Evolutionary conservation across 805 yeast genomes (phyloP), one percentile per base, ranked within the genome.

Genomic region (Grigorovia yakushimaensis): DNA sequence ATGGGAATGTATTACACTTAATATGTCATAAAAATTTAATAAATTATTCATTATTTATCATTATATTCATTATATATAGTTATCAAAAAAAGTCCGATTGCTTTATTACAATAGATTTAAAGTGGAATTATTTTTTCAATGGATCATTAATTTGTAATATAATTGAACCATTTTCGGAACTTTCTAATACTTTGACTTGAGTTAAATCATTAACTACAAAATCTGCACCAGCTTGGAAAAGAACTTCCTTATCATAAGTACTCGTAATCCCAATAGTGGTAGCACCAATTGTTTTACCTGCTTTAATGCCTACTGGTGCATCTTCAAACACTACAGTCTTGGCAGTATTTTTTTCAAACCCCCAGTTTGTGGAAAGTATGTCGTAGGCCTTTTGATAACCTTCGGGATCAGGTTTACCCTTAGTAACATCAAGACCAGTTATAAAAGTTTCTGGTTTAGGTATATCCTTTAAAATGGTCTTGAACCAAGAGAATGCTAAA

Each of bases 371-470:
- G 48, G 85, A 72, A 54, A 88, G 71, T 51, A 73, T 78, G 46
- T 75, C 78, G 39, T 64, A 56, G 42, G 83, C 85, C 51, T 64
- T 56, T 42, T 71, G 67, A 68, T 84, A 85, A 41, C 93, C 91
- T 68, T 79, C 79, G 7, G 94, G 94, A 66, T 84, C 76, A 18
- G 94, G 94, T 71, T 85, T 85, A 53, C 93, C 93, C 54, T 71
- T 70, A 44, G 70, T 65, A 52, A 84, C 89, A 62, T 77, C 78
- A 62, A 78, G 85, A 36, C 88, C 88, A 35, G 91, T 82, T 57
- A 85, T 79, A 66, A 85, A 85, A n/a, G 78, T 76, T 51, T 79
- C 78, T 40, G 95, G 94, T 57, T 71, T 69, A 37, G 72, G 73
- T 33, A 71, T 66, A 43, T 76, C 74, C 56, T 82, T 73, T 64